These are phyloP conservation scores for Oenanthe javanica DNA, from an alignment of 140 eudicot species.

Conservation along the genomic window DNA sequence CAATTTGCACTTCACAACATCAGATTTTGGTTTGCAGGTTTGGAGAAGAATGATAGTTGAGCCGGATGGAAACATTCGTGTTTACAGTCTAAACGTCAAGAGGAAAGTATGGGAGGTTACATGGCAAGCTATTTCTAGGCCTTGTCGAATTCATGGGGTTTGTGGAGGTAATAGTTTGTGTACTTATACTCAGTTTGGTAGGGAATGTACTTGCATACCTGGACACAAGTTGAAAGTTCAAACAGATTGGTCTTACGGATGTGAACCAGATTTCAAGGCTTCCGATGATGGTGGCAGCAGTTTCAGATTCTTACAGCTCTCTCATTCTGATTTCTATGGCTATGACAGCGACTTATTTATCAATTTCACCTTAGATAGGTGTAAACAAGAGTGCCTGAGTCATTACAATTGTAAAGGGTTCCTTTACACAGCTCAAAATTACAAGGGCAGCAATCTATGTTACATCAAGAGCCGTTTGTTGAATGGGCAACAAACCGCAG, in stretches of 20 bases:
- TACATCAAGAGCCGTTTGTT: background rate
- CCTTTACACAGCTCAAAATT: background rate
- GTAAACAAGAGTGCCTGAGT: background rate
- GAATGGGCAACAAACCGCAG: background rate
- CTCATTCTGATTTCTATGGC: conserved; percentile 26
- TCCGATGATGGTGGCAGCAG: background rate
- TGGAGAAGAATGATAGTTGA: conserved; percentile 42
- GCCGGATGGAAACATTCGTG: conserved; percentile 38
- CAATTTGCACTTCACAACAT: conserved; percentile 10
- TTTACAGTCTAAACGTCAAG: conserved; percentile 28
- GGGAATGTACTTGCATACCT: conserved; percentile 33
- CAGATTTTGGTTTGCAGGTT: conserved; percentile 25
- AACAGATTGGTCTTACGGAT: conserved; percentile 29
- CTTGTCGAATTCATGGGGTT: conserved; percentile 35
- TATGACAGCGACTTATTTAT: conserved; percentile 2
- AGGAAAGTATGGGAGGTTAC: conserved; percentile 30
- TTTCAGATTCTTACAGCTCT: conserved; percentile 8
- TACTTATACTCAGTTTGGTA: conserved; percentile 18
- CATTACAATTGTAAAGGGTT: conserved; percentile 8
- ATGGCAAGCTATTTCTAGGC: conserved; percentile 20
- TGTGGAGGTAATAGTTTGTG: conserved; percentile 55
- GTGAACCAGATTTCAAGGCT: conserved; percentile 17
- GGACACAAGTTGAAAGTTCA: conserved; percentile 34
- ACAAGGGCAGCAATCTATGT: background rate
- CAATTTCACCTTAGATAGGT: background rate